Evolutionary conservation across 768 basidiomycete species (phyloP), one percentile per base, ranked within the genome.

Genomic region (Mycena metata): DNA sequence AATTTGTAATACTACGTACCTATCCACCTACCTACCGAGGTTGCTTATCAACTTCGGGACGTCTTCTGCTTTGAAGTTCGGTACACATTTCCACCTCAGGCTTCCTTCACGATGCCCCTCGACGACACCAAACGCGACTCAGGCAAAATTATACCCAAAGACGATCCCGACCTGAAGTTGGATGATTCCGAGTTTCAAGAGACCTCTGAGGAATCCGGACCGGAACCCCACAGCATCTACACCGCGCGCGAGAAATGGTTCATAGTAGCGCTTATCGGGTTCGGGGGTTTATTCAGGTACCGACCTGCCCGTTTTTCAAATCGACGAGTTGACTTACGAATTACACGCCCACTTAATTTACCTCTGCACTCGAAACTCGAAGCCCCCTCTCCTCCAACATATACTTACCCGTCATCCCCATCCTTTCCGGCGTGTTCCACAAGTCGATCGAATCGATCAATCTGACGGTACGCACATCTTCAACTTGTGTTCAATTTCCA

Each of bases 381-480:
- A 91, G 90, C 73, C 91, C 91, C 0, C 79, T 94, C 13, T 91
- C 92, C 2, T 85, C 91, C 4, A 93, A 89, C 64, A 91, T 94
- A 64, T 95, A 94, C 75, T 88, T 93, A 52, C 93, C 93, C 8
- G 92, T 90, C 15, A 90, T 96, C 45, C 94, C 94, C 1, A 83
- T 86, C 0, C 79, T 96, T 24, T 83, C 90, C 0, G 68, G 67
- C 21, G 90, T 81, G 5, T 93, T 96, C 74, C 75, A 89, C 72
- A 87, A 88, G 63, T 87, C 90, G 0, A 84, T 84, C 11, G 91
- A 93, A 72, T 81, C 89, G 12, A 94, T 95, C 45, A 95, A 94
- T 75, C 76, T 96, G 46, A 93, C 93, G 10, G 90, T 95, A 63
- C 43, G 55, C 52, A 11, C n/a, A 66, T 84, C n/a, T 83, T 23